phyloP scores from a whole-genome alignment of 176 grass and related monocot genomes.

The Phyllostachys edulis region DNA sequence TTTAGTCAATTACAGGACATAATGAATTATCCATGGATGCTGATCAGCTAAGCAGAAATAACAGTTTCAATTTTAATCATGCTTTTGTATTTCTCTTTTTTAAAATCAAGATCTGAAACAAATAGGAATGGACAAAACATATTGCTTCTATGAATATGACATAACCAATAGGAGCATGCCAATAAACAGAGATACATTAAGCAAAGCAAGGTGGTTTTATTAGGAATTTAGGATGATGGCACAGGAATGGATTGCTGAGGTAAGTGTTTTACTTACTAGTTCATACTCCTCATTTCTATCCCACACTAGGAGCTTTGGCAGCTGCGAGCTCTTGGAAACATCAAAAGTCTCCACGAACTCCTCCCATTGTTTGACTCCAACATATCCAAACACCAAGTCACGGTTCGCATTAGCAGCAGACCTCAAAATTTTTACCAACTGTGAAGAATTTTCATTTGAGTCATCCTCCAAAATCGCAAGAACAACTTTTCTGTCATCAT shows the following conservation, averaged over 20 bases:
- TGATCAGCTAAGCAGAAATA: slow-evolving; percentile 14
- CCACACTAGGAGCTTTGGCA: slow-evolving; percentile 91
- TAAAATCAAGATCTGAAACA: background rate
- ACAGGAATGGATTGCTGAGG: background rate
- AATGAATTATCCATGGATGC: background rate
- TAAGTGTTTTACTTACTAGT: slow-evolving; percentile 52
- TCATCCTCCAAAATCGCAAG: slow-evolving; percentile 85
- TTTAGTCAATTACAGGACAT: slow-evolving; percentile 29
- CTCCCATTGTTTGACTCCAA: slow-evolving; percentile 87
- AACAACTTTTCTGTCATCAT: slow-evolving; percentile 86
- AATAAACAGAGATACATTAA: background rate
- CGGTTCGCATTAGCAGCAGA: slow-evolving; percentile 87
- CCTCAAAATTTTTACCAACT: slow-evolving; percentile 77
- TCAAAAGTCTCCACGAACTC: slow-evolving; percentile 91
- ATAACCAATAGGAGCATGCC: slow-evolving; percentile 7
- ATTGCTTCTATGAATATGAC: background rate
- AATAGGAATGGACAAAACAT: background rate
- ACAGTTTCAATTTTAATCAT: background rate
- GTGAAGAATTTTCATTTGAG: slow-evolving; percentile 57
- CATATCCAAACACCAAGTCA: slow-evolving; percentile 89
- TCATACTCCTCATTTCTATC: slow-evolving; percentile 94
- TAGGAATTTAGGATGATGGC: background rate
- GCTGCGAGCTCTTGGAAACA: slow-evolving; percentile 63
- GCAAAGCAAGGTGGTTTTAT: background rate
- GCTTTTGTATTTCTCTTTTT: background rate